These are phyloP conservation scores for Scenedesmus sp. DNA, from an alignment of 163 green algal genomes.

Conservation along the genomic window DNA sequence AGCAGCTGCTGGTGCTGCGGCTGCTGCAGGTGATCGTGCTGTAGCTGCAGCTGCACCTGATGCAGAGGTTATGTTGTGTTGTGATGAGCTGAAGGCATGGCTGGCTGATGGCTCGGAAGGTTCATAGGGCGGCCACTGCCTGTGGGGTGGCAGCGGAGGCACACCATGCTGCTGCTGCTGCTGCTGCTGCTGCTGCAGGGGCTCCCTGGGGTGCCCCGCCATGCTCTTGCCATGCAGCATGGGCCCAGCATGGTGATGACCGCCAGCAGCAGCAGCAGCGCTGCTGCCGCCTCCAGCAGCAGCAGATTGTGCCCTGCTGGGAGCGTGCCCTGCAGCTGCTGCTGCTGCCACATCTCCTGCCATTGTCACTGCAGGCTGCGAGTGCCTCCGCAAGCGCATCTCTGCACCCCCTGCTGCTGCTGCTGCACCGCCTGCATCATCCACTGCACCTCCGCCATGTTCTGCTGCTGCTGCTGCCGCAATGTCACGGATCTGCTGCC, in stretches of 20 bases:
- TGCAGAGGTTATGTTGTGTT: background rate
- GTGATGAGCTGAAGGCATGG: background rate
- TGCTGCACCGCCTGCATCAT: background rate
- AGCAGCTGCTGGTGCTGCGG: background rate
- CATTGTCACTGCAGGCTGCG: background rate
- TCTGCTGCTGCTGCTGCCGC: constrained; percentile 16
- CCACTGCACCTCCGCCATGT: background rate
- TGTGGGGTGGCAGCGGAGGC: background rate
- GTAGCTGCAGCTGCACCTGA: background rate
- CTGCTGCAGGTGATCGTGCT: background rate
- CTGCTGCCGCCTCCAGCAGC: background rate
- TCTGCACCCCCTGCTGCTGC: background rate
- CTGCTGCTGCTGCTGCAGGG: background rate
- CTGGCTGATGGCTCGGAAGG: background rate
- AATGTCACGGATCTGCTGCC: background rate
- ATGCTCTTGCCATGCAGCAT: background rate
- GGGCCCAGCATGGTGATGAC: background rate
- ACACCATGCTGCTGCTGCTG: background rate
- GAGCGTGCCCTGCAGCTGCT: background rate
- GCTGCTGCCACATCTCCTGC: background rate
- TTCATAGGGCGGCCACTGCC: background rate
- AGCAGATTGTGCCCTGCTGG: background rate
- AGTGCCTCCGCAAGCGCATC: background rate
- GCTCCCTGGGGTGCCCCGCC: background rate
- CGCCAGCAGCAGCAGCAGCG: background rate